Evolutionary conservation across 148 eudicot species (phyloP).

Genomic region (Oxyria digyna): DNA sequence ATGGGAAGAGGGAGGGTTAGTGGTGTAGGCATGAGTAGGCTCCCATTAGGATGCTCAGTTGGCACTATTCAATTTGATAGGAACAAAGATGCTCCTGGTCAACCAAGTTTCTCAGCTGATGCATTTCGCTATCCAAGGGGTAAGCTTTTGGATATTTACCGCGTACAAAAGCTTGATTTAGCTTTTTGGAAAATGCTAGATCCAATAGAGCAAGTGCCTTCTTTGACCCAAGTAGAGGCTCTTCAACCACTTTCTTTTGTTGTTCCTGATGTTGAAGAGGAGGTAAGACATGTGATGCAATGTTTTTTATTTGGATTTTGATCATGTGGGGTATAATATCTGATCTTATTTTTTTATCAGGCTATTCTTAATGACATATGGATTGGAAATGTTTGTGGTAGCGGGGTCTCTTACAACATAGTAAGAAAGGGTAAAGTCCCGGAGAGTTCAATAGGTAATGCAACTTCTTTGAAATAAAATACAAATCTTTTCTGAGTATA

Average conservation of each 20-base stretch:
- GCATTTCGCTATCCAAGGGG: constrained; percentile 73
- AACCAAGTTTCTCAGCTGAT: constrained; percentile 24
- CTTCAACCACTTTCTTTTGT: constrained; percentile 77
- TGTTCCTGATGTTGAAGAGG: constrained; percentile 65
- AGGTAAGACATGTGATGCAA: constrained; percentile 37
- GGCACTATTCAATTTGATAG: constrained; percentile 32
- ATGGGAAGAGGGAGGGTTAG: constrained; percentile 76
- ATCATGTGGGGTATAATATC: constrained; percentile 2
- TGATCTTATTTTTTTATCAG: constrained; percentile 24
- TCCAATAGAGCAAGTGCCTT: constrained; percentile 46
- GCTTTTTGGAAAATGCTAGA: constrained; percentile 30
- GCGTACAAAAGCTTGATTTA: constrained; percentile 41
- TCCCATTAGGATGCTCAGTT: constrained; percentile 37
- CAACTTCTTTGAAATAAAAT: constrained; percentile 2
- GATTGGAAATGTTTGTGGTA: constrained; percentile 64
- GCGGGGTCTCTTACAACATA: constrained; percentile 48
- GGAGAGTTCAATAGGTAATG: constrained; percentile 45
- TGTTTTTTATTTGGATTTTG: not conserved
- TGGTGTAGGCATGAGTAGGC: constrained; percentile 23
- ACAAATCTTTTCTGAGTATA: not conserved
- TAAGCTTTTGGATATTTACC: constrained; percentile 86
- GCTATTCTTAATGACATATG: constrained; percentile 58
- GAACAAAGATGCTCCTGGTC: constrained; percentile 45
- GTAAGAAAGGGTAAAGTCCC: constrained; percentile 34
- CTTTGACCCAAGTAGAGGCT: constrained; percentile 36